Percentiles rank a stretch among this genome's conserved stretches.
Conservation (phyloP, 345 rosid genomes). For the Microthlaspi erraticum region DNA sequence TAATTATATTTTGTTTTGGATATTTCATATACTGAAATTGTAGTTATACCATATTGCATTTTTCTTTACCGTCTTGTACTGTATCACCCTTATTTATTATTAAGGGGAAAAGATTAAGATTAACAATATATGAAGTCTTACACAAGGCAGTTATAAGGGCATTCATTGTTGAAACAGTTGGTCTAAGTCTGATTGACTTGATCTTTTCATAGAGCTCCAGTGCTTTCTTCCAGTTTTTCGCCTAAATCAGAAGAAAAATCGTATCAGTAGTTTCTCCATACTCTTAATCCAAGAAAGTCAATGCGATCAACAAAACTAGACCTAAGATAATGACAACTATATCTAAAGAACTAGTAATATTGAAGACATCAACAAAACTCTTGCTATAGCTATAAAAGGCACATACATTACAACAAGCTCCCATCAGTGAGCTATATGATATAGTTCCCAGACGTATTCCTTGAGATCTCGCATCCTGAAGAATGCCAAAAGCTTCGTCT, state of each 20-base stretch:
- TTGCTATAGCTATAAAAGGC: constrained; percentile 30
- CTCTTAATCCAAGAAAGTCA: constrained; percentile 2
- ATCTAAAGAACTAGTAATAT: background rate
- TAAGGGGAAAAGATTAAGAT: background rate
- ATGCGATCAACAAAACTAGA: background rate
- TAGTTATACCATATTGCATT: constrained; percentile 26
- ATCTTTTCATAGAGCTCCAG: constrained; percentile 75
- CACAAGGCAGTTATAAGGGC: constrained; percentile 89
- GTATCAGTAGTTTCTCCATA: constrained; percentile 28
- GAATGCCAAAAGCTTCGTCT: constrained; percentile 75
- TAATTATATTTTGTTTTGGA: constrained; percentile 6
- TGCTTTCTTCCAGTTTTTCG: constrained; percentile 88
- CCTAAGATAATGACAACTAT: background rate
- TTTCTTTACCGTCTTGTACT: background rate
- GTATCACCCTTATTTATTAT: background rate
- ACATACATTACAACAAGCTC: constrained; percentile 96
- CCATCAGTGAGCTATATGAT: constrained; percentile 96
- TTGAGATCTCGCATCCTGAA: constrained; percentile 65
- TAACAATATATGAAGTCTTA: constrained; percentile 50
- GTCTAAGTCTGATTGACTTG: constrained; percentile 66
- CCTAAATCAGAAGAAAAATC: constrained; percentile 50
- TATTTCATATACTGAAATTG: constrained; percentile 14
- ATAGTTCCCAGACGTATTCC: constrained; percentile 71
- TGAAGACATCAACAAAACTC: constrained; percentile 21
- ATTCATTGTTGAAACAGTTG: constrained; percentile 82